These are phyloP conservation scores for Sporisorium iseilematis-ciliati DNA, from an alignment of 1,284 basidiomycete genomes.

Conservation along the genomic window DNA sequence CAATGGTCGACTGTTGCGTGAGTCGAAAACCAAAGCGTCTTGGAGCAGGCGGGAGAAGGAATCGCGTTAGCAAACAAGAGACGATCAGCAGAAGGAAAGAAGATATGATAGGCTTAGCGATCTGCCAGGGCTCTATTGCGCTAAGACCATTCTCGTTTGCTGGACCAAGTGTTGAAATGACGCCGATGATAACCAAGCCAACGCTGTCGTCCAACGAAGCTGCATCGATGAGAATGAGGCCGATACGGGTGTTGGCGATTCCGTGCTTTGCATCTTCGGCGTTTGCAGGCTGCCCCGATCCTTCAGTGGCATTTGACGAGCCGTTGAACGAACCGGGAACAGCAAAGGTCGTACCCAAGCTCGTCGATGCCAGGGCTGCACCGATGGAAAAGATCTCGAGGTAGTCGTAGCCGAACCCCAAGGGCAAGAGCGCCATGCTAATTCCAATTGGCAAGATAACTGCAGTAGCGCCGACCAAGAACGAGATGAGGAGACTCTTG, in stretches of 20 bases:
- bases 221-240: constrained; percentile 73
- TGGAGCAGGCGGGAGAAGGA: constrained; percentile 10
- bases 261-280: constrained; percentile 45
- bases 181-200: constrained; percentile 74
- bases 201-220: constrained; percentile 75
- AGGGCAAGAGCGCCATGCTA: constrained; percentile 70
- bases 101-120: constrained; percentile 71
- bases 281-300: not conserved
- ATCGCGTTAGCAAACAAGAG: constrained; percentile 20
- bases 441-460: constrained; percentile 73
- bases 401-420: constrained; percentile 68
- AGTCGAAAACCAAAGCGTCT: not conserved
- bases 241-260: constrained; percentile 72
- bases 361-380: constrained; percentile 74
- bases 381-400: constrained; percentile 74
- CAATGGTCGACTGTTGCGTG: not conserved
- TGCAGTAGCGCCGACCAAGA: constrained; percentile 72
- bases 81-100: constrained; percentile 70
- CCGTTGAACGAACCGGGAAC: constrained; percentile 68
- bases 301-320: not conserved
- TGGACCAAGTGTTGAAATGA: constrained; percentile 71
- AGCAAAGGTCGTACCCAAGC: constrained; percentile 74
- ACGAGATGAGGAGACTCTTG: constrained; percentile 72
- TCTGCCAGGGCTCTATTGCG: constrained; percentile 67
- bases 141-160: not conserved